These are phyloP conservation scores for Magnusiomyces sp. DNA, from an alignment of 1,139 yeast genomes.

Conservation along the genomic window DNA sequence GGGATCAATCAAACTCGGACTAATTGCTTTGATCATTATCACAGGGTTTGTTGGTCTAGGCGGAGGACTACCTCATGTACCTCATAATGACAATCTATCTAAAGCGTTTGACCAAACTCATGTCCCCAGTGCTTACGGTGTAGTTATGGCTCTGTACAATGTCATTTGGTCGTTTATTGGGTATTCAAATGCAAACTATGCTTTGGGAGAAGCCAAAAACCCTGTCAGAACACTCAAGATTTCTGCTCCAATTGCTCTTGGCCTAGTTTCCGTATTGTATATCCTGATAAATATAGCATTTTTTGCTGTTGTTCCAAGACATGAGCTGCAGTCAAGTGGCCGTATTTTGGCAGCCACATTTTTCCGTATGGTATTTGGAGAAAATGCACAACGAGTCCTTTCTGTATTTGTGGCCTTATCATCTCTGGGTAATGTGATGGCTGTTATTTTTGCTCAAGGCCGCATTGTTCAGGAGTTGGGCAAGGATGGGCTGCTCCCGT, in stretches of 20 bases:
- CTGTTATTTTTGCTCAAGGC: conserved; percentile 72
- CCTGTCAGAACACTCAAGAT: conserved; percentile 60
- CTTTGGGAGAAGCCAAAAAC: conserved; percentile 66
- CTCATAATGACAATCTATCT: conserved; percentile 47
- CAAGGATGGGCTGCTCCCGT: conserved; percentile 63
- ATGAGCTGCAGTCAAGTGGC: conserved; percentile 51
- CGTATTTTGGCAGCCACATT: conserved; percentile 70
- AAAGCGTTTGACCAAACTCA: conserved; percentile 53
- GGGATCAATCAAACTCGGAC: conserved; percentile 62
- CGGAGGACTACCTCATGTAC: conserved; percentile 43
- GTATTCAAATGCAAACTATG: conserved; percentile 61
- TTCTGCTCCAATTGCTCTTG: conserved; percentile 66
- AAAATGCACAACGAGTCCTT: conserved; percentile 50
- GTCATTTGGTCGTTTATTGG: conserved; percentile 67
- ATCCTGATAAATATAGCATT: conserved; percentile 65
- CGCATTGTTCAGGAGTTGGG: conserved; percentile 70
- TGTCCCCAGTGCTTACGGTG: conserved; percentile 75
- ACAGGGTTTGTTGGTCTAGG: conserved; percentile 80
- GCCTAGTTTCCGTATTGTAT: conserved; percentile 52
- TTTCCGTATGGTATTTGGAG: conserved; percentile 67
- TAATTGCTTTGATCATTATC: conserved; percentile 57
- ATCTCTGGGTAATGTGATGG: conserved; percentile 70
- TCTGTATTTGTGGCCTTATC: conserved; percentile 69
- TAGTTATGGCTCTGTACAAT: conserved; percentile 68
- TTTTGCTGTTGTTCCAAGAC: conserved; percentile 66